phyloP scores from a whole-genome alignment of 768 basidiomycete genomes.

The Pluteus cervinus region DNA sequence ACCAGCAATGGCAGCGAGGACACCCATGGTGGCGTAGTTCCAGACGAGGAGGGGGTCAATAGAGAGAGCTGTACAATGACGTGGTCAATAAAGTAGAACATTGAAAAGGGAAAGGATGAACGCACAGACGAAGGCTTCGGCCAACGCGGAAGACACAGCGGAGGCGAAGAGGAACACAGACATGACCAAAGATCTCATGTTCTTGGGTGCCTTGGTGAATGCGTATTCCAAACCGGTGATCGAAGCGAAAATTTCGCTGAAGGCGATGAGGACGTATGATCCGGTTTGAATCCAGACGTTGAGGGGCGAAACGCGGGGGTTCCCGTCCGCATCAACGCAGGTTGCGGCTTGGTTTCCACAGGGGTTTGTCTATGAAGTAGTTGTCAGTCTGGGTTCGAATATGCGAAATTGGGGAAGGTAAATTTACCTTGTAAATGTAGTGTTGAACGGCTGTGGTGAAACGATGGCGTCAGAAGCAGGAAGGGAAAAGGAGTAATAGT shows the following conservation, averaged over 20 bases:
- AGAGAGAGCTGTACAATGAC: constrained; percentile 65
- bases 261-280: constrained; percentile 60
- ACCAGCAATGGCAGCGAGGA: constrained; percentile 48
- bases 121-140: constrained; percentile 69
- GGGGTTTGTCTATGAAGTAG: constrained; percentile 35
- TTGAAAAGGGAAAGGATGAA: no score
- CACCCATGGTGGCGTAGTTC: constrained; percentile 63
- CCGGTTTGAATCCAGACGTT: constrained; percentile 78
- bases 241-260: constrained; percentile 73
- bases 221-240: constrained; percentile 85
- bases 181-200: constrained; percentile 87
- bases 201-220: constrained; percentile 86
- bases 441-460: constrained; percentile 50
- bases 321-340: constrained; percentile 35
- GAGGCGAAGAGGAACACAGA: constrained; percentile 53
- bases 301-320: constrained; percentile 50
- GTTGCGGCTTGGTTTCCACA: constrained; percentile 49
- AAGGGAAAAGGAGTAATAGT: no score
- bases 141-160: constrained; percentile 55
- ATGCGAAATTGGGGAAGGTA: constrained; percentile 20
- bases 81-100: no score
- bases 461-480: constrained; percentile 10
- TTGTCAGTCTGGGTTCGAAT: constrained; percentile 21
- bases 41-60: constrained; percentile 68
- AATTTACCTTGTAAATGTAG: constrained; percentile 65